phyloP scores from a whole-genome alignment of 2,329 filamentous ascomycete genomes.

The Aspergillus alliaceus region DNA sequence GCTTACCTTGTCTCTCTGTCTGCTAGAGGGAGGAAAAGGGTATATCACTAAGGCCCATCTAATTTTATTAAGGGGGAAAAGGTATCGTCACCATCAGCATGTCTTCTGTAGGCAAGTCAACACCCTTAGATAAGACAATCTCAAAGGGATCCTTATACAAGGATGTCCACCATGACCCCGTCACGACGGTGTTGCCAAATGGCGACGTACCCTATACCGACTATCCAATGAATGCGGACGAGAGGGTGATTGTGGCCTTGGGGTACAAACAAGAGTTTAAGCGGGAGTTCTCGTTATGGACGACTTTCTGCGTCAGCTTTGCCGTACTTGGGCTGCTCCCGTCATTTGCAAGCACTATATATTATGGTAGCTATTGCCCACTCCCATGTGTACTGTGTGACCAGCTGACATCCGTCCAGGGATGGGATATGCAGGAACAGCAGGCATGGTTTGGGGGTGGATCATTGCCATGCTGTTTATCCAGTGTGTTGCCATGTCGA shows the following conservation, averaged over 20 bases:
- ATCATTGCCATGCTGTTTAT: conserved; percentile 71
- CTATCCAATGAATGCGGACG: conserved; percentile 40
- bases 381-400: too few species aligned
- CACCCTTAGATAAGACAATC: neutral
- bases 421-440: conserved; percentile 57
- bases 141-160: conserved; percentile 18
- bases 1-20: neutral
- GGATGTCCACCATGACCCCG: conserved; percentile 30
- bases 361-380: conserved; percentile 61
- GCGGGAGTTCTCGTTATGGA: conserved; percentile 72
- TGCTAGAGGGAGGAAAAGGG: too few species aligned
- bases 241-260: conserved; percentile 43
- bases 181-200: conserved; percentile 38
- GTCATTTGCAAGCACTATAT: conserved; percentile 69
- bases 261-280: conserved; percentile 64
- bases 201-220: conserved; percentile 39
- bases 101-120: neutral
- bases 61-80: too few species aligned
- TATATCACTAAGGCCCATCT: too few species aligned
- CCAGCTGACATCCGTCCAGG: conserved; percentile 23
- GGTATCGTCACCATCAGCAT: neutral
- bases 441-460: conserved; percentile 76
- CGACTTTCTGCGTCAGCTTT: conserved; percentile 73
- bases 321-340: conserved; percentile 70
- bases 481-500: conserved; percentile 66